Evolutionary conservation across 2,329 filamentous ascomycete species (phyloP), one percentile per base, ranked within the genome.

Genomic region (Xylariaceae sp.): DNA sequence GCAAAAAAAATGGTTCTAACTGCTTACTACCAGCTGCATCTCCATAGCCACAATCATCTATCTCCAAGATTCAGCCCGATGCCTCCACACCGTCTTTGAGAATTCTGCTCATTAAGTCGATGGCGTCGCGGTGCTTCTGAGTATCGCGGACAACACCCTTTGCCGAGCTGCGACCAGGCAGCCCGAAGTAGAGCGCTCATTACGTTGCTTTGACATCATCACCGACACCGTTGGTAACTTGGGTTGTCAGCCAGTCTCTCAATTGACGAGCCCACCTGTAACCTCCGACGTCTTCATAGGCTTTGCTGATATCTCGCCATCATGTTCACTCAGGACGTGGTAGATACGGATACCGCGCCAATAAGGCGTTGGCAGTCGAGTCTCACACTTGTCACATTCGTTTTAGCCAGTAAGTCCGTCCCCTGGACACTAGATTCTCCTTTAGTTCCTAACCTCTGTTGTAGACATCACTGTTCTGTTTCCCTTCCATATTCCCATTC

Each of bases 381-480:
- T 34, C 61, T 86, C 40, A 85, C 81, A 0, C 67, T 87, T 23
- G 63, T 87, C 37, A 72, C 81, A 31, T 87, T 87, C 52, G 65
- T 85, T 23, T 30, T 83, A 28, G 81, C 82, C 4, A 87, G 82
- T 85, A 64, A 70, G 80, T 75, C 14, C 21, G 7, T 24, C 21
- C 11, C 11, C 11, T 24, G 11, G n/a, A n/a, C n/a, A n/a, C n/a
- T n/a, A n/a, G n/a, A n/a, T n/a, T n/a, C n/a, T n/a, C n/a, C n/a
- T n/a, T n/a, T n/a, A n/a, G n/a, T n/a, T n/a, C 21, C 43, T 45
- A 36, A 47, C 38, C 17, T 35, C 42, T 15, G 5, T 29, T 11
- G n/a, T 49, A 86, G 82, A 87, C 60, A 63, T 85, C 34, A 67
- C 78, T 29, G 83, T 86, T 1, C 68, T 86, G 9, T 84, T 83